Evolutionary conservation across 306 rosid species (phyloP).

Genomic region (Inga laurina): DNA sequence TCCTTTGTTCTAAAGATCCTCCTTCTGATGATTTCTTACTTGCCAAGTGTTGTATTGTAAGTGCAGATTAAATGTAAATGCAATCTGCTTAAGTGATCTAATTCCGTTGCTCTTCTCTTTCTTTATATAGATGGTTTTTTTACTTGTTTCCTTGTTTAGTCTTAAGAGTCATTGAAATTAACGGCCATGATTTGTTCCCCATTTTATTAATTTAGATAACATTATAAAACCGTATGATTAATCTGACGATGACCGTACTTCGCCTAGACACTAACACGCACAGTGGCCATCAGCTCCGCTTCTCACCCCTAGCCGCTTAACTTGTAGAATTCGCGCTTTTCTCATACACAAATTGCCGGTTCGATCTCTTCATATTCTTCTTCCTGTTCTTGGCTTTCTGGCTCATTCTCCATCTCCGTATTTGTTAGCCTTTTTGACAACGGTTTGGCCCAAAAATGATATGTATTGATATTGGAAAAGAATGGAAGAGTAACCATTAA

Average conservation of each 20-base stretch:
- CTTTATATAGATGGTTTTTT: background rate
- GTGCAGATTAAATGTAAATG: background rate
- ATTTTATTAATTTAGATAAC: background rate
- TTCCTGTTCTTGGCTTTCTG: background rate
- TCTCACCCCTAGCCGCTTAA: no score
- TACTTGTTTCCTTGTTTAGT: background rate
- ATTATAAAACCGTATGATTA: background rate
- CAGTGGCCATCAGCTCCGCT: background rate
- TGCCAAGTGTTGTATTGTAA: background rate
- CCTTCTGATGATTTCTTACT: background rate
- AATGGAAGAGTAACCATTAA: no score
- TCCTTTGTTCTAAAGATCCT: background rate
- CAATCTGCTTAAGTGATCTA: background rate
- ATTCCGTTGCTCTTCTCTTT: background rate
- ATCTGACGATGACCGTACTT: background rate
- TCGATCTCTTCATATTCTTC: background rate
- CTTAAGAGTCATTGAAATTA: background rate
- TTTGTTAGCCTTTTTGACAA: background rate
- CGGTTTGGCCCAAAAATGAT: no score
- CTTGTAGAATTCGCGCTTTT: background rate
- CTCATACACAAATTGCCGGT: background rate
- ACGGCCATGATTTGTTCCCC: background rate
- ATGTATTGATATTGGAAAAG: no score
- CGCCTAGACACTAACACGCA: background rate
- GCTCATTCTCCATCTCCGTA: background rate